These are phyloP conservation scores for Stagonosporopsis cucurbitacearum DNA, from an alignment of 2,329 filamentous ascomycete genomes.

Conservation along the genomic window DNA sequence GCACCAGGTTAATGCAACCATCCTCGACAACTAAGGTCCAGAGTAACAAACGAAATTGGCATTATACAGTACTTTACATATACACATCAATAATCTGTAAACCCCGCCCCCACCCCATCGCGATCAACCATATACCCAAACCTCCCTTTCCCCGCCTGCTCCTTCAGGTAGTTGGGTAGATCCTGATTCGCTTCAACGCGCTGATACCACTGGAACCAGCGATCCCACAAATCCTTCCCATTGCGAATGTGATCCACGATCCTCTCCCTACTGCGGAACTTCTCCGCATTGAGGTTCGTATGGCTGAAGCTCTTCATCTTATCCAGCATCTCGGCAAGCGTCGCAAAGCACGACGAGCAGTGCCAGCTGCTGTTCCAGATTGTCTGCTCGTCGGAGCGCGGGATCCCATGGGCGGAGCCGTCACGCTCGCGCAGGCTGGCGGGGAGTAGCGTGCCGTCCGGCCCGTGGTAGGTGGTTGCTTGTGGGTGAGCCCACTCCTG, in stretches of 20 bases:
- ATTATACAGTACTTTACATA: too few relatives aligned
- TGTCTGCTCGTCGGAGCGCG: slow-evolving; percentile 1
- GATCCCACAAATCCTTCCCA: slow-evolving; percentile 13
- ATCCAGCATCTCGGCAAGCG: slow-evolving; percentile 6
- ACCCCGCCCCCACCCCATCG: slow-evolving; percentile 5
- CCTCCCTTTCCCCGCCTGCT: slow-evolving; percentile 4
- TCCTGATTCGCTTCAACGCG: slow-evolving; percentile 5
- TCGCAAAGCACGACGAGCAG: slow-evolving; percentile 14
- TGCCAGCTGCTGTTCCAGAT: slow-evolving; percentile 12
- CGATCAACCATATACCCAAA: slow-evolving; percentile 13
- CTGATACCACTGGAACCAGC: slow-evolving; percentile 15
- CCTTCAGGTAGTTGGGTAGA: slow-evolving; percentile 3
- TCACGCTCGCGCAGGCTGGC: slow-evolving; percentile 12
- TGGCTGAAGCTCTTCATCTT: slow-evolving; percentile 18
- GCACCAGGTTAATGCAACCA: too few relatives aligned
- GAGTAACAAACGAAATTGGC: too few relatives aligned
- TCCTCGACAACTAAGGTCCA: too few relatives aligned
- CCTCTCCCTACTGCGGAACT: slow-evolving; percentile 7
- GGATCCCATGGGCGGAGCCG: background rate
- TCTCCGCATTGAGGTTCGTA: slow-evolving; percentile 15
- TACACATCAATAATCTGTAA: slow-evolving; percentile 2
- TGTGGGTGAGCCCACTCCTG: slow-evolving; percentile 11
- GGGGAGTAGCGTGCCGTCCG: background rate
- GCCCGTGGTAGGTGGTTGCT: slow-evolving; percentile 13
- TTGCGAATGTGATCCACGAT: slow-evolving; percentile 6